Evolutionary conservation across 441 rosid species (phyloP), one percentile per base, ranked within the genome.

Genomic region (Hura crepitans): DNA sequence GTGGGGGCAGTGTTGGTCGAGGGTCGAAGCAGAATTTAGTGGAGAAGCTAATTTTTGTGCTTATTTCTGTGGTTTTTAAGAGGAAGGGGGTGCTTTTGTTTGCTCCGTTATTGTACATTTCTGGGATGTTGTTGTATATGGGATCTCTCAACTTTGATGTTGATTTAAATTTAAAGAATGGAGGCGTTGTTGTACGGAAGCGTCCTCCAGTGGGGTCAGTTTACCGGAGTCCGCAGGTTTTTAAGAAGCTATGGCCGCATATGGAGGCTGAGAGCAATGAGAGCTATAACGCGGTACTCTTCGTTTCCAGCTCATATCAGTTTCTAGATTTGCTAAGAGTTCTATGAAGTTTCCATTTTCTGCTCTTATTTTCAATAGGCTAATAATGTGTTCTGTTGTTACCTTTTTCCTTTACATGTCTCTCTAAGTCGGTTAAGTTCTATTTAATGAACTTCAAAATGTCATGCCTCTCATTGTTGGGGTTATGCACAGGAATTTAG

Each of bases 101-200:
- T 42, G 97, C 97, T 71, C 99, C 99, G 10, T 63, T 92, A 77
- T 62, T 94, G 83, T 94, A 94, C 68, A 86, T 94, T 72, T 75
- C 85, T 2, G 93, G 91, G 72, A 87, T 94, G 99, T 70, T 92
- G 79, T 76, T 92, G 82, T 90, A 80, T 66, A 92, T 94, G 97
- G 92, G 99, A 14, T 86, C 95, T 10, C 77, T 90, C 61, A 90
- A 87, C 4, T 86, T 90, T 68, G 96, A 90, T 54, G 89, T 89
- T 27, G 87, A 74, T 70, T 70, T 84, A 47, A 80, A 85, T 78
- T 79, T 85, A 71, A 85, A 85, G 71, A 83, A 81, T 22, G 77
- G 75, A 17, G 83, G 87, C 18, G 88, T 83, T 28, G 87, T 82
- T 78, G 84, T 81, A 49, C 83, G 80, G 57, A 84, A 78, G 71